phyloP scores from a whole-genome alignment of 805 yeast species.

The Yarrowia keelungensis region DNA sequence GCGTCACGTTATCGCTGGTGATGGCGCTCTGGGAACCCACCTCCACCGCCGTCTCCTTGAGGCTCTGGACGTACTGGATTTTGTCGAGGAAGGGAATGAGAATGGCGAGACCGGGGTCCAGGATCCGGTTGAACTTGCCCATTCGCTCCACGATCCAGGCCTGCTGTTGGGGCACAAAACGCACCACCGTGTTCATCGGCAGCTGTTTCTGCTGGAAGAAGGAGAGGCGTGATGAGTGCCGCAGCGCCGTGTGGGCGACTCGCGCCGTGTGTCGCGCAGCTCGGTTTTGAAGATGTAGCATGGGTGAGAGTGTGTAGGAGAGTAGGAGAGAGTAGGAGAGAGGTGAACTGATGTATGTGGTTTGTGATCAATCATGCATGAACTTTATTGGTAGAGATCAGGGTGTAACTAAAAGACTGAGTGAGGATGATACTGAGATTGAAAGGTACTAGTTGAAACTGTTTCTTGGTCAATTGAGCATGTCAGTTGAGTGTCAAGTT shows the following conservation, averaged over 20 bases:
- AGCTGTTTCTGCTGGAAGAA: slow-evolving; percentile 67
- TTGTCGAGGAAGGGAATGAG: slow-evolving; percentile 75
- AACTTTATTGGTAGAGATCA: too few species aligned
- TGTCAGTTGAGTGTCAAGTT: too few species aligned
- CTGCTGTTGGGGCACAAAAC: slow-evolving; percentile 88
- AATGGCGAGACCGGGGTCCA: slow-evolving; percentile 79
- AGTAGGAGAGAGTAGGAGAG: too few species aligned
- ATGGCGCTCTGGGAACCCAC: slow-evolving; percentile 85
- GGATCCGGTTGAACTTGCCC: slow-evolving; percentile 75
- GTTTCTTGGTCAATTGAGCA: too few species aligned
- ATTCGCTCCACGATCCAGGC: slow-evolving; percentile 91
- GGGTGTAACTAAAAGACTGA: too few species aligned
- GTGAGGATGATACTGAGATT: too few species aligned
- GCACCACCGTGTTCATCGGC: slow-evolving; percentile 76
- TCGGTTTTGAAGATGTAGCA: background rate
- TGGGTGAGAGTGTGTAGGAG: too few species aligned
- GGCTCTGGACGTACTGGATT: slow-evolving; percentile 79
- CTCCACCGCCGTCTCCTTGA: slow-evolving; percentile 85
- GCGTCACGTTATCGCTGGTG: slow-evolving; percentile 83
- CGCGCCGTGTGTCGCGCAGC: slow-evolving; percentile 2
- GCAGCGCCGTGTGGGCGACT: background rate
- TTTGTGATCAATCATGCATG: too few species aligned
- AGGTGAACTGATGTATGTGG: too few species aligned
- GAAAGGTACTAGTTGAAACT: too few species aligned
- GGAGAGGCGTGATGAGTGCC: slow-evolving; percentile 49